These are phyloP conservation scores for Chrysoporthe puriensis DNA, from an alignment of 2,329 filamentous ascomycete species.

Conservation along the genomic window DNA sequence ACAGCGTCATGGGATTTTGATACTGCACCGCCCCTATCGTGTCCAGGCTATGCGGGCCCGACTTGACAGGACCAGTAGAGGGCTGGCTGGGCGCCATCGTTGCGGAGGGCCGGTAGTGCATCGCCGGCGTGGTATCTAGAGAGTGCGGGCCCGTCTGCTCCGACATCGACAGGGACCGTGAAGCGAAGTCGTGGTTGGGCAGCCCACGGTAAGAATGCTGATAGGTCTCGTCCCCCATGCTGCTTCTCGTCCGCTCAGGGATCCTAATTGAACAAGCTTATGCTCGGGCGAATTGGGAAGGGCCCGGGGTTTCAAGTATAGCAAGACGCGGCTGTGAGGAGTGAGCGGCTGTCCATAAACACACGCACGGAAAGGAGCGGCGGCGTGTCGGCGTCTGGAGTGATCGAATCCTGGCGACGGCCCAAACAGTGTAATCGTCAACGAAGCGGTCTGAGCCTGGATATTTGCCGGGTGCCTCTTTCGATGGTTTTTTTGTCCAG, in stretches of 20 bases:
- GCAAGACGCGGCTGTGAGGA: conserved; percentile 6
- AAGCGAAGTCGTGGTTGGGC: conserved; percentile 20
- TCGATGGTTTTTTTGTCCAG: background rate
- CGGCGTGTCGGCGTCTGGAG: background rate
- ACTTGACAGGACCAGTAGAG: conserved; percentile 1
- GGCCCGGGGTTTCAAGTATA: background rate
- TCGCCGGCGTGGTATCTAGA: conserved; percentile 25
- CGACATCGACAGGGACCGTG: conserved; percentile 16
- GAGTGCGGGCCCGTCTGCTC: conserved; percentile 17
- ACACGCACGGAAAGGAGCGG: conserved; percentile 11
- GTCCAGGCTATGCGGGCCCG: conserved; percentile 13
- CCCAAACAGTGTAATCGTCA: background rate
- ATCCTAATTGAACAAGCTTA: background rate
- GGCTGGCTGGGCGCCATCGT: conserved; percentile 2
- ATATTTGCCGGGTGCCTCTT: background rate
- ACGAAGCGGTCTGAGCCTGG: background rate
- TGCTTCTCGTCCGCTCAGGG: background rate
- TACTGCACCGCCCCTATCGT: conserved; percentile 21
- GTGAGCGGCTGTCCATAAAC: conserved; percentile 1
- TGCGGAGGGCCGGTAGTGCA: conserved; percentile 17
- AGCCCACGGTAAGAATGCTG: conserved; percentile 24
- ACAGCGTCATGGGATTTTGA: conserved; percentile 23
- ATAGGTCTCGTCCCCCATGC: conserved; percentile 25
- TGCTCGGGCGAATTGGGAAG: background rate
- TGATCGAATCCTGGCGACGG: background rate